Percentiles rank a stretch among this genome's conserved stretches.
These are phyloP conservation scores for Candida fluviatilis DNA, from an alignment of 805 yeast genomes.

Conservation along the genomic window DNA sequence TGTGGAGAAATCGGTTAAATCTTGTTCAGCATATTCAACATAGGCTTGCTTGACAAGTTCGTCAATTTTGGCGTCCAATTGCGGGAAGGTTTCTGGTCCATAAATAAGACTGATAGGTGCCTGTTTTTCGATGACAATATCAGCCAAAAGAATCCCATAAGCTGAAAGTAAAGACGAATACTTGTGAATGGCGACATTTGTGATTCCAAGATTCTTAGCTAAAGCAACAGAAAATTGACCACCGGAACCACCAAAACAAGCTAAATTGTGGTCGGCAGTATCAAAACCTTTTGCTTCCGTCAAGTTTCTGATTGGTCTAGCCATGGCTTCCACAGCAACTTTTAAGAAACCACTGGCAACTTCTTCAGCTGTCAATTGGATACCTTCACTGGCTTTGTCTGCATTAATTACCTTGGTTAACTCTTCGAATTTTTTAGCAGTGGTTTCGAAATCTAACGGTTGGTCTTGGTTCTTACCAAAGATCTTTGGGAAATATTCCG, in stretches of 20 bases:
- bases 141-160: slow-evolving; percentile 31
- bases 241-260: slow-evolving; percentile 37
- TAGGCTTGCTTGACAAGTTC: slow-evolving; percentile 42
- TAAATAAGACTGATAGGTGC: slow-evolving; percentile 28
- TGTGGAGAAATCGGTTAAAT: slow-evolving; percentile 40
- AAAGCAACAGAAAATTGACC: slow-evolving; percentile 28
- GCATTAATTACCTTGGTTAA: slow-evolving; percentile 44
- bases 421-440: slow-evolving; percentile 49
- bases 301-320: slow-evolving; percentile 30
- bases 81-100: slow-evolving; percentile 20
- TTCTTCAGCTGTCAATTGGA: slow-evolving; percentile 23
- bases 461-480: slow-evolving; percentile 35
- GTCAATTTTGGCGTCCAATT: slow-evolving; percentile 43
- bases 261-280: slow-evolving; percentile 27
- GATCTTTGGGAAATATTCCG: slow-evolving; percentile 34
- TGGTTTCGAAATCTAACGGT: slow-evolving; percentile 30
- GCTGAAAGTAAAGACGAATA: slow-evolving; percentile 33
- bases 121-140: slow-evolving; percentile 33
- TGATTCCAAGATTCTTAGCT: slow-evolving; percentile 25
- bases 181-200: slow-evolving; percentile 28
- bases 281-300: slow-evolving; percentile 33
- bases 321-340: slow-evolving; percentile 33
- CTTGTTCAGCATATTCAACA: slow-evolving; percentile 44
- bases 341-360: slow-evolving; percentile 31
- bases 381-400: slow-evolving; percentile 17